These are phyloP conservation scores for Macaranga tanarius DNA, from an alignment of 441 rosid genomes.

Conservation along the genomic window DNA sequence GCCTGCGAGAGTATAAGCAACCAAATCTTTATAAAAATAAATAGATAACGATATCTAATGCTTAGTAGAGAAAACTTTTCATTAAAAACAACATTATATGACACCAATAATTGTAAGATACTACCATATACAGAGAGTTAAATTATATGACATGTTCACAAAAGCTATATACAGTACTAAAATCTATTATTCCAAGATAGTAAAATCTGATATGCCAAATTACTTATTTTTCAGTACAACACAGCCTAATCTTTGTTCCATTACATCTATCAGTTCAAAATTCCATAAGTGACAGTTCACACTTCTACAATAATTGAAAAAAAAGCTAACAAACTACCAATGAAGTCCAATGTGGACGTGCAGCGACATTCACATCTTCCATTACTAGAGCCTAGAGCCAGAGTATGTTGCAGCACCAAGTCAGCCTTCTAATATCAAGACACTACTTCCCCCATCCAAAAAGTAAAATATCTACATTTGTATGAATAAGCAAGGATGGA, in stretches of 20 bases:
- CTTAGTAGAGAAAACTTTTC: no score
- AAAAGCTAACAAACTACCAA: background rate
- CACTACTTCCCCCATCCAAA: background rate
- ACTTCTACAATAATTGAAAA: background rate
- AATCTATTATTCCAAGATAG: no score
- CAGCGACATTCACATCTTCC: background rate
- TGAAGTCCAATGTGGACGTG: background rate
- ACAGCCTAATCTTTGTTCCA: no score
- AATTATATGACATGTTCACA: no score
- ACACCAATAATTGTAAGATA: background rate
- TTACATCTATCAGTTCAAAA: background rate
- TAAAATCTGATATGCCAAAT: no score
- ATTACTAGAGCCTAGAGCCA: background rate
- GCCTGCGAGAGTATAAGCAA: constrained; percentile 40
- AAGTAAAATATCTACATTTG: background rate
- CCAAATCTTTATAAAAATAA: background rate
- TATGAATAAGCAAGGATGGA: background rate
- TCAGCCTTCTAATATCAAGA: background rate
- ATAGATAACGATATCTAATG: no score
- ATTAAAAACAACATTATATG: no score
- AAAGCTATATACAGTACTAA: no score
- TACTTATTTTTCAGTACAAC: no score
- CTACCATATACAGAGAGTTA: no score
- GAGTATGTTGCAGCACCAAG: background rate
- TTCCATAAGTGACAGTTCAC: background rate